Conservation (phyloP, 1,284 basidiomycete species). For the Microbotryomycetes sp. region DNA sequence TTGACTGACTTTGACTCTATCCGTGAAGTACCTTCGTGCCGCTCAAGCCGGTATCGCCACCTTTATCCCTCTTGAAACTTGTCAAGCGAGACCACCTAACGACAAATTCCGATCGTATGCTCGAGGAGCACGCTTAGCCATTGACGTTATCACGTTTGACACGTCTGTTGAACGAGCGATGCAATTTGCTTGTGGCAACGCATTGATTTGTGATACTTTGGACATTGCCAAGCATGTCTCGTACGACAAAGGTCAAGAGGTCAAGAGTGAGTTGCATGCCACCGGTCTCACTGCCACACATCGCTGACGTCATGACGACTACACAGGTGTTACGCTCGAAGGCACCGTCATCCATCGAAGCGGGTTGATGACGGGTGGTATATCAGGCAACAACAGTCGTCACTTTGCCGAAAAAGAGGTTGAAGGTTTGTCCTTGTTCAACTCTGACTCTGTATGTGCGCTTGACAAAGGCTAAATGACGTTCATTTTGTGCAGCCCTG, state of each 20-base stretch:
- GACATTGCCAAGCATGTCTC: slow-evolving; percentile 83
- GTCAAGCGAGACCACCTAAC: slow-evolving; percentile 86
- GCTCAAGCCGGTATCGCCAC: slow-evolving; percentile 92
- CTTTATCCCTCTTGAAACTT: slow-evolving; percentile 94
- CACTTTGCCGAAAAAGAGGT: slow-evolving; percentile 94
- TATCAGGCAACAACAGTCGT: slow-evolving; percentile 59
- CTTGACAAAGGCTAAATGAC: neutral
- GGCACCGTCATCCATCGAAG: slow-evolving; percentile 97
- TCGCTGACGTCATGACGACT: too few species aligned
- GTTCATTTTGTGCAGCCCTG: slow-evolving; percentile 5
- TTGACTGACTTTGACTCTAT: neutral
- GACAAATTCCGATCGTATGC: slow-evolving; percentile 90
- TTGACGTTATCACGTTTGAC: slow-evolving; percentile 89
- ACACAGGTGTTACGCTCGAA: slow-evolving; percentile 87
- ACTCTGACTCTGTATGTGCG: neutral
- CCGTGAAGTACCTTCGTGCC: slow-evolving; percentile 76
- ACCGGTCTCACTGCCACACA: neutral
- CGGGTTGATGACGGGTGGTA: slow-evolving; percentile 92
- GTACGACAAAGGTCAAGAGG: slow-evolving; percentile 89
- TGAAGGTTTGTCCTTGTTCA: slow-evolving; percentile 44
- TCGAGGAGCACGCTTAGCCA: slow-evolving; percentile 82
- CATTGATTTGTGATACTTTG: slow-evolving; percentile 90
- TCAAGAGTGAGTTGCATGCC: slow-evolving; percentile 64
- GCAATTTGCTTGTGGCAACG: slow-evolving; percentile 91
- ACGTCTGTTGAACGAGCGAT: slow-evolving; percentile 83